phyloP scores from a whole-genome alignment of 2,329 filamentous ascomycete species.

The Trichophyton simii region DNA sequence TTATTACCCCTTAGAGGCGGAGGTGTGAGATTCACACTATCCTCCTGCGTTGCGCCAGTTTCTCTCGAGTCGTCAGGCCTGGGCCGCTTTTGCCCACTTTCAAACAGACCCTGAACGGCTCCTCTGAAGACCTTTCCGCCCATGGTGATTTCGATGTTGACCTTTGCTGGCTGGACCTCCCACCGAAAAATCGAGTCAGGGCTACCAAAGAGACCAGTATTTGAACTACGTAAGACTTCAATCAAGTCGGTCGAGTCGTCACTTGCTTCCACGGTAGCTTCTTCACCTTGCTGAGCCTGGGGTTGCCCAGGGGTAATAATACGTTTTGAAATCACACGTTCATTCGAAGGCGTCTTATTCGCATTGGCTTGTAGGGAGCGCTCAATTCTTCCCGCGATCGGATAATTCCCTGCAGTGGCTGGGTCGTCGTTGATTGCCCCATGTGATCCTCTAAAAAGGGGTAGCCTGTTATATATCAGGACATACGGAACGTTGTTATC shows the following conservation, averaged over 20 bases:
- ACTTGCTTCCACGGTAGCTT: not conserved
- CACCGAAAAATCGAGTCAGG: not conserved
- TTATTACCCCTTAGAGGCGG: not conserved
- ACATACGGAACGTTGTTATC: constrained; percentile 4
- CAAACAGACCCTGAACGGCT: constrained; percentile 8
- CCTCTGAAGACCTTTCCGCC: constrained; percentile 10
- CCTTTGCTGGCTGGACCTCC: constrained; percentile 11
- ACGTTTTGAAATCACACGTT: not conserved
- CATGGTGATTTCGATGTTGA: constrained; percentile 10
- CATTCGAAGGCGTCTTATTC: not conserved
- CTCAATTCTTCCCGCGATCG: not conserved
- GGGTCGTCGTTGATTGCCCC: not conserved
- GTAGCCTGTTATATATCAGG: constrained; percentile 7
- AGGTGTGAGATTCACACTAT: not conserved
- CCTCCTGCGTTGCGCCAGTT: too few species aligned
- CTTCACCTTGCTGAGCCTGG: not conserved
- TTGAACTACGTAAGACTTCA: not conserved
- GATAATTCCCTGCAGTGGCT: not conserved
- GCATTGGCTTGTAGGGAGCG: not conserved
- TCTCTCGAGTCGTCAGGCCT: not conserved
- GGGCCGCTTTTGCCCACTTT: not conserved
- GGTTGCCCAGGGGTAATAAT: not conserved
- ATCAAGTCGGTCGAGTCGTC: not conserved
- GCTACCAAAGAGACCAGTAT: too few species aligned
- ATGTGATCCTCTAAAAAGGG: not conserved